Conservation (phyloP, 2,329 filamentous ascomycete genomes). For the Alternaria longipes region DNA sequence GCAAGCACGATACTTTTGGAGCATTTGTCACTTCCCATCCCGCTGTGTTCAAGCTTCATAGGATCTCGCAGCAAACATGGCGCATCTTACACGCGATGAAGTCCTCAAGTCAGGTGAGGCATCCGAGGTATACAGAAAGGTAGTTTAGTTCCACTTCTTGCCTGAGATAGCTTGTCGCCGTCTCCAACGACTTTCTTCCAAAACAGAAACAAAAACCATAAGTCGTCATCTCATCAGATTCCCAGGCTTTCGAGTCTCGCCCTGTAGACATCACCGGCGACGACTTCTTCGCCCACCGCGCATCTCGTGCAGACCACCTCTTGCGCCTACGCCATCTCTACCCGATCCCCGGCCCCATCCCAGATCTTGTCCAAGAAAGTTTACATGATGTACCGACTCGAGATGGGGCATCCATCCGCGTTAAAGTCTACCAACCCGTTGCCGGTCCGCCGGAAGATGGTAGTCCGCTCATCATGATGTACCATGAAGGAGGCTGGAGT, state of each 20-base stretch:
- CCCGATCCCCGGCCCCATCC: slow-evolving; percentile 43
- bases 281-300: slow-evolving; percentile 31
- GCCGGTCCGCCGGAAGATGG: slow-evolving; percentile 27
- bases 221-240: background rate
- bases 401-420: slow-evolving; percentile 38
- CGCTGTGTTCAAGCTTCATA: no score
- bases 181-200: background rate
- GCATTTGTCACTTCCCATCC: no score
- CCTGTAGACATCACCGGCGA: slow-evolving; percentile 28
- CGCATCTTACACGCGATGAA: slow-evolving; percentile 40
- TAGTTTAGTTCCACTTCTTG: slow-evolving; percentile 3
- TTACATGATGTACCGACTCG: slow-evolving; percentile 36
- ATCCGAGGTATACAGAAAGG: slow-evolving; percentile 32
- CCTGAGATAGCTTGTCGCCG: background rate
- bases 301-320: slow-evolving; percentile 39
- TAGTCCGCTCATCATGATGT: slow-evolving; percentile 45
- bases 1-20: background rate
- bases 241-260: slow-evolving; percentile 37
- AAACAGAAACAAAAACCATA: background rate
- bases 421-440: slow-evolving; percentile 41
- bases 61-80: slow-evolving; percentile 22
- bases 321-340: slow-evolving; percentile 41
- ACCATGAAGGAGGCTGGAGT: slow-evolving; percentile 58
- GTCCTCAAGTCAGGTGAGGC: slow-evolving; percentile 33
- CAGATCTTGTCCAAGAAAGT: slow-evolving; percentile 39